Base-by-base conservation (phyloP, 2,329 filamentous ascomycete genomes). In the Balansia obtecta region DNA sequence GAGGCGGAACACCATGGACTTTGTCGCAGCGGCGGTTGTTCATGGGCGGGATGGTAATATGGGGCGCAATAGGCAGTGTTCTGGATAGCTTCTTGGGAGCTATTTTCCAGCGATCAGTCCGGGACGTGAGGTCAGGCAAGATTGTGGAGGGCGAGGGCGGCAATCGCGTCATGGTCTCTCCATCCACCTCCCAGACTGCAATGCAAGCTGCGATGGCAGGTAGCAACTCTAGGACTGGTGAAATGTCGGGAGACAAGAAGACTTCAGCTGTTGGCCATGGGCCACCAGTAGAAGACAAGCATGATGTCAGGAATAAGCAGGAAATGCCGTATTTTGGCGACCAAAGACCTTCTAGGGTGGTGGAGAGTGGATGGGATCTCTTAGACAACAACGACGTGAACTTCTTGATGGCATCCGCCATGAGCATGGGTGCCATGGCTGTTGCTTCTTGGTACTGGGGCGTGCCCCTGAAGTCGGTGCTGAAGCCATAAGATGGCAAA, bases 311-410 rank as follows among this genome's bases (percentile, higher is more conserved):
- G 50, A 69, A 74, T 57, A 75, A 72, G 63, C 67, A 75, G 51
- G 70, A 75, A 42, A 69, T 67, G 59, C 58, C 74, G 7, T 79
- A 72, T 60, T 76, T 77, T 70, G 68, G 78, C 2, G 70, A 75
- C 51, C 68, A 74, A 50, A 74, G 73, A 58, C 77, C 83, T 53
- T 83, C 82, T 48, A 72, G 85, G 16, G 70, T 81, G 5, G 67
- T 83, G 7, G 80, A 86, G 67, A 85, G 73, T 57, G 88, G 63
- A 47, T 73, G 69, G 78, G 78, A 95, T 63, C 65, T 94, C 54
- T 71, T 98, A 51, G 89, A 95, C 66, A 98, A 98, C 66, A 98
- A 98, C 65, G 86, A 87, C 50, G 89, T 98, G 59, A 98, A 98
- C 65, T 80, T 96, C 52, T 65, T 91, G 51, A 97, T 96, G 91